Conservation (phyloP, 805 yeast genomes). For the Pichia nanzhaoensis region DNA sequence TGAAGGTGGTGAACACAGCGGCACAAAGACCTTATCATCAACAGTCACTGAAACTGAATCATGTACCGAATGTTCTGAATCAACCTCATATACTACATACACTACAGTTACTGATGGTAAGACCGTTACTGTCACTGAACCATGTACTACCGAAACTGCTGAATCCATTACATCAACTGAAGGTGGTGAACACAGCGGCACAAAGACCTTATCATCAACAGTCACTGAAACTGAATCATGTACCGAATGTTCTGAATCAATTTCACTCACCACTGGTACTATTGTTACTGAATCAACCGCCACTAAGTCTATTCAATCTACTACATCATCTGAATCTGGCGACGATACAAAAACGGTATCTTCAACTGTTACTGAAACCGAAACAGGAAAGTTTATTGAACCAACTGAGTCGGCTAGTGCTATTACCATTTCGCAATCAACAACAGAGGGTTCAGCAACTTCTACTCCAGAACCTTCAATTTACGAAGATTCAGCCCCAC, state of each 20-base stretch:
- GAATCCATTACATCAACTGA: background rate
- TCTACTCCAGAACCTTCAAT: background rate
- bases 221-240: background rate
- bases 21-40: background rate
- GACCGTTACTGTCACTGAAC: slow-evolving; percentile 8
- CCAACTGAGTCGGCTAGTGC: background rate
- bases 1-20: background rate
- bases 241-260: background rate
- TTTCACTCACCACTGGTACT: slow-evolving; percentile 7
- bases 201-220: background rate
- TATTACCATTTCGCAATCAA: background rate
- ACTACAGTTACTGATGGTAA: slow-evolving; percentile 10
- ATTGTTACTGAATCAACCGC: slow-evolving; percentile 4
- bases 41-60: background rate
- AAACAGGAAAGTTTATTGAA: no score
- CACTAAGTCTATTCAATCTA: slow-evolving; percentile 1
- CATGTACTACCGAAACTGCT: slow-evolving; percentile 3
- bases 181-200: no score
- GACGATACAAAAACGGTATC: background rate
- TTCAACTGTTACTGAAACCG: background rate
- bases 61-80: background rate
- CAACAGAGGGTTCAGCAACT: no score
- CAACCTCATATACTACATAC: slow-evolving; percentile 8
- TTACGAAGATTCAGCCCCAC: background rate
- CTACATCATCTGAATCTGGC: background rate